Percentiles rank a stretch among this genome's conserved stretches.
Conservation (phyloP, 108 stramenopile species). For the Hondaea fermentalgiana region DNA sequence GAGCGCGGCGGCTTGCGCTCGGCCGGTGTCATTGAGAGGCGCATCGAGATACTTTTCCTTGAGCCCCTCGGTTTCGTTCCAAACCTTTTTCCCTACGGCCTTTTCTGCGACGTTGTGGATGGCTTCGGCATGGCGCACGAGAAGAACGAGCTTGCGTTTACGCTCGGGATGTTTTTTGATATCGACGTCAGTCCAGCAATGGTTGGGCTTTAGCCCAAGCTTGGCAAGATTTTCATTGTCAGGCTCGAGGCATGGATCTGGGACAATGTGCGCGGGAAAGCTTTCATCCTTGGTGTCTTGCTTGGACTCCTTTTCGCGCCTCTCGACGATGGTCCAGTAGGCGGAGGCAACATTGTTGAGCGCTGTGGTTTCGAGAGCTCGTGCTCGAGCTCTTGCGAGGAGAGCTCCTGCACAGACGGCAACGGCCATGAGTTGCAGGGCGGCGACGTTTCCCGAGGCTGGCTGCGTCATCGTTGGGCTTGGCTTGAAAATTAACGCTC, state of each 20-base stretch:
- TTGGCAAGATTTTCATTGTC: not conserved
- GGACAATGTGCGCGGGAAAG: not conserved
- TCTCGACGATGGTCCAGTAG: too few relatives aligned
- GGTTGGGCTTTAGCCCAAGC: not conserved
- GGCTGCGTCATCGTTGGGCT: too few relatives aligned
- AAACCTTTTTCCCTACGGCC: not conserved
- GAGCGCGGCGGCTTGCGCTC: not conserved
- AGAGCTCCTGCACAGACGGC: too few relatives aligned
- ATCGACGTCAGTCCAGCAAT: not conserved
- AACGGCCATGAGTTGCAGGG: too few relatives aligned
- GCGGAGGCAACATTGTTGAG: too few relatives aligned
- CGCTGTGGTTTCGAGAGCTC: too few relatives aligned
- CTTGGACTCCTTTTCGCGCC: too few relatives aligned
- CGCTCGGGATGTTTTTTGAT: not conserved
- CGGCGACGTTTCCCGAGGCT: too few relatives aligned
- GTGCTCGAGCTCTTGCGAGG: too few relatives aligned
- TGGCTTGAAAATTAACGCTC: too few relatives aligned
- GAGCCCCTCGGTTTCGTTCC: not conserved
- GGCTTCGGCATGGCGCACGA: not conserved
- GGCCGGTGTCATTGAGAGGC: not conserved
- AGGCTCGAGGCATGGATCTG: not conserved
- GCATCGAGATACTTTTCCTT: not conserved
- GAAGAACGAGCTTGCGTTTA: not conserved
- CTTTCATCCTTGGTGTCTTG: not conserved
- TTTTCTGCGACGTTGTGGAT: constrained; percentile 2